These are phyloP conservation scores for Diaporthe australafricana DNA, from an alignment of 2,329 filamentous ascomycete genomes.

Conservation along the genomic window DNA sequence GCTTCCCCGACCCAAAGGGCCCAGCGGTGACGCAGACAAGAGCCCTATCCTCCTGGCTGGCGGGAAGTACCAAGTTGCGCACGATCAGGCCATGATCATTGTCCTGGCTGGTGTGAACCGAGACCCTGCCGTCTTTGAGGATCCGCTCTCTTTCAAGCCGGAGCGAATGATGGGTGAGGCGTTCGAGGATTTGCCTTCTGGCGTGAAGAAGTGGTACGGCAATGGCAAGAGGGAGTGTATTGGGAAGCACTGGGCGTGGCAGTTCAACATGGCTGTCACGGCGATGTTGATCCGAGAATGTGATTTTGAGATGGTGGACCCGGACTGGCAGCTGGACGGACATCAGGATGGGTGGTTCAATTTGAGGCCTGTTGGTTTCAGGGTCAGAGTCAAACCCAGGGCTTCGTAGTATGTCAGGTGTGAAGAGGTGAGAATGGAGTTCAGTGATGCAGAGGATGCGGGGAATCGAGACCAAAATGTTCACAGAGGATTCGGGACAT, in stretches of 20 bases:
- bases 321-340: constrained; percentile 51
- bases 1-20: constrained; percentile 50
- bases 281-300: constrained; percentile 57
- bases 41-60: constrained; percentile 59
- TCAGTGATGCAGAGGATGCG: too few relatives aligned
- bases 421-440: background rate
- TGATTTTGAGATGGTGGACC: constrained; percentile 58
- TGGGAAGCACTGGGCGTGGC: constrained; percentile 62
- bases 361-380: constrained; percentile 59
- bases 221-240: constrained; percentile 65
- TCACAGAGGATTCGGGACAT: too few relatives aligned
- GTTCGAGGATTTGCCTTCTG: constrained; percentile 56
- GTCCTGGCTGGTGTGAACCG: constrained; percentile 63
- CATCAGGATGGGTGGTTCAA: constrained; percentile 65
- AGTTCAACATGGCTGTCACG: constrained; percentile 56
- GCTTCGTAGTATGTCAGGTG: background rate
- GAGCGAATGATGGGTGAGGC: constrained; percentile 61
- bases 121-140: constrained; percentile 60
- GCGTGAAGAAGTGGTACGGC: constrained; percentile 63
- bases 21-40: constrained; percentile 45
- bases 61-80: constrained; percentile 61
- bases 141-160: constrained; percentile 57
- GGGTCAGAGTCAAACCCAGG: constrained; percentile 56
- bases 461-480: too few relatives aligned
- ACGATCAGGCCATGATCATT: constrained; percentile 62